Evolutionary conservation across 345 rosid genomes (phyloP).

Genomic region (Jatropha curcas): DNA sequence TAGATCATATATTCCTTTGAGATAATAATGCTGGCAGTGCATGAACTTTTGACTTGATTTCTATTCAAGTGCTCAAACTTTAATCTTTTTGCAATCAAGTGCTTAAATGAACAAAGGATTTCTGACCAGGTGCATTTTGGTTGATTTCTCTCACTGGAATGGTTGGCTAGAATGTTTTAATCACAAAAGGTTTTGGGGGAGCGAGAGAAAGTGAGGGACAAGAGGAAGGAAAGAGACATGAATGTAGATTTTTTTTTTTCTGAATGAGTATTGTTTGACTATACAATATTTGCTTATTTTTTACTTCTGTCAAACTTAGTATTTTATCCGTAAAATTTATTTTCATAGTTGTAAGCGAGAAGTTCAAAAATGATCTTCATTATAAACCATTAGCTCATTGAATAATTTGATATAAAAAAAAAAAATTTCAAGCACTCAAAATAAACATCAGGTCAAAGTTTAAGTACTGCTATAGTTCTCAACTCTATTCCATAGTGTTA

Average conservation of each 20-base stretch:
- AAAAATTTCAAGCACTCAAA: background rate
- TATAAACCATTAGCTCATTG: background rate
- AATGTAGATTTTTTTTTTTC: background rate
- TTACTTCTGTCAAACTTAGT: background rate
- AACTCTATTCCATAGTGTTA: background rate
- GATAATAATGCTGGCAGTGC: background rate
- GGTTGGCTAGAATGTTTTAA: background rate
- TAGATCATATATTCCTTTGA: background rate
- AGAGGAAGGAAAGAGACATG: background rate
- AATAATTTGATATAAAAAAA: background rate
- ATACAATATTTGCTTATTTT: background rate
- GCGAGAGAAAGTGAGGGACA: background rate
- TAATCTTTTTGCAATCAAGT: background rate
- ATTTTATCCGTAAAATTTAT: background rate
- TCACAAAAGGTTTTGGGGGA: too few species aligned
- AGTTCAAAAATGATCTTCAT: background rate
- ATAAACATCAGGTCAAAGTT: background rate
- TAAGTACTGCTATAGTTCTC: background rate
- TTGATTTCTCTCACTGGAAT: background rate
- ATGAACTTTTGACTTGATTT: background rate
- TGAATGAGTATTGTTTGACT: too few species aligned
- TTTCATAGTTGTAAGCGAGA: too few species aligned
- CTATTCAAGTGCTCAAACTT: background rate
- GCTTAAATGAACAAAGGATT: background rate
- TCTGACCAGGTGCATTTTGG: background rate